Percentiles rank a stretch among this genome's conserved stretches.
These are phyloP conservation scores for Entamoeba moshkovskii DNA, from an alignment of 208 protist genomes.

Conservation along the genomic window DNA sequence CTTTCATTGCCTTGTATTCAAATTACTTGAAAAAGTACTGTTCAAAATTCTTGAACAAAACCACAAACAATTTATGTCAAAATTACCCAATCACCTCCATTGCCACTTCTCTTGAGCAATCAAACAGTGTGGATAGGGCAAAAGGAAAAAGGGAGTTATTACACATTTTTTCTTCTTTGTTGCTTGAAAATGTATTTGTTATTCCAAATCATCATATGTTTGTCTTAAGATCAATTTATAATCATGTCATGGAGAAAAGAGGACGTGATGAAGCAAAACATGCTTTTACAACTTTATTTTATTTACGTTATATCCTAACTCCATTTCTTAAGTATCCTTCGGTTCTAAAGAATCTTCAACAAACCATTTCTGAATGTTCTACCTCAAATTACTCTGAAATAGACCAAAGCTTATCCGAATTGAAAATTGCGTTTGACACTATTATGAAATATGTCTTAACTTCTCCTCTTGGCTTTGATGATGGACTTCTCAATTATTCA, in stretches of 20 bases:
- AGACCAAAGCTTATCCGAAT: background rate
- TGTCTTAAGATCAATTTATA: background rate
- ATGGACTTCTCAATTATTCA: background rate
- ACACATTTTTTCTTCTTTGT: background rate
- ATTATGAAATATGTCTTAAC: background rate
- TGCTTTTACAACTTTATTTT: background rate
- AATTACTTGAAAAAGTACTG: background rate
- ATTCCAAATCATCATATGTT: background rate
- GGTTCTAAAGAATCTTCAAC: background rate
- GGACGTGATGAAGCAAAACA: background rate
- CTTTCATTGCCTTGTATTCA: background rate
- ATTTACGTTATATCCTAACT: background rate
- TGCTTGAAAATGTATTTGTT: background rate
- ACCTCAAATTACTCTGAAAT: background rate
- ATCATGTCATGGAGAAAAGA: background rate
- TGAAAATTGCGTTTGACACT: background rate
- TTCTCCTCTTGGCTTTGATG: background rate
- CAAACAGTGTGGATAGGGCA: background rate
- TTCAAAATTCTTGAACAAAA: background rate
- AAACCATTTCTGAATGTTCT: background rate
- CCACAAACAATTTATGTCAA: background rate
- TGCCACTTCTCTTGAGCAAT: background rate
- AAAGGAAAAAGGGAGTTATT: background rate
- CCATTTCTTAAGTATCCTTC: background rate
- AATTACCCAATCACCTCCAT: background rate